Conservation (phyloP, 169 alveolate species). For the Besnoitia besnoiti region DNA sequence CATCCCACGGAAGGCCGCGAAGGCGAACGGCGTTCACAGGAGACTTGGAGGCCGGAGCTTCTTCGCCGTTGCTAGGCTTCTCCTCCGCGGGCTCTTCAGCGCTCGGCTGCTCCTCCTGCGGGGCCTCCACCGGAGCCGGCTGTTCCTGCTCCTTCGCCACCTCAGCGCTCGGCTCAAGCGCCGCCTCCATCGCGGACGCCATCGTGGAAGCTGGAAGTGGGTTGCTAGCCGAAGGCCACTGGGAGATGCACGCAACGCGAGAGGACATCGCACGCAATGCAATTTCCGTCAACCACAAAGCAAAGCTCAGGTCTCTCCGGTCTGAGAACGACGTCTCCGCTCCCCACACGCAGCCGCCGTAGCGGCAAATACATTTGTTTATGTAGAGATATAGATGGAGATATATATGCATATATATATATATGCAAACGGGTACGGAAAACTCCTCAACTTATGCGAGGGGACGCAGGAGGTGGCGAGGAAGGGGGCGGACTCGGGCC, state of each 20-base stretch:
- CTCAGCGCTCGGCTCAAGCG: background rate
- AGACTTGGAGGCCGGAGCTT: background rate
- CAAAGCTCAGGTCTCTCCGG: no score
- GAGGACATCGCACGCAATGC: no score
- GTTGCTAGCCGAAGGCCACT: no score
- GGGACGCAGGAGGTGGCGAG: no score
- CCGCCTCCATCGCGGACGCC: background rate
- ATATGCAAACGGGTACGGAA: no score
- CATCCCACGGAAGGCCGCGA: constrained; percentile 76
- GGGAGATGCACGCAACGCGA: no score
- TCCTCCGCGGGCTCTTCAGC: background rate
- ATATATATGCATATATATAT: background rate
- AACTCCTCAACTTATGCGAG: no score
- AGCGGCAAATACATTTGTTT: background rate
- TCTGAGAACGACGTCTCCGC: no score
- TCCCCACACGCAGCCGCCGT: no score
- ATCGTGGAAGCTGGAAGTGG: background rate
- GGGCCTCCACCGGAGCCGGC: background rate
- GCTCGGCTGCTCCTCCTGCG: background rate
- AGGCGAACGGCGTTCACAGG: constrained; percentile 47
- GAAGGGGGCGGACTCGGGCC: no score
- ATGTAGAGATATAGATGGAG: background rate
- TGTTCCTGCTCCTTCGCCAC: background rate
- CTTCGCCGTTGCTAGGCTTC: background rate
- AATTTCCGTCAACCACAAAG: no score